Base-by-base conservation (phyloP, 495 filamentous ascomycete genomes). In the Hypoxylon rickii region DNA sequence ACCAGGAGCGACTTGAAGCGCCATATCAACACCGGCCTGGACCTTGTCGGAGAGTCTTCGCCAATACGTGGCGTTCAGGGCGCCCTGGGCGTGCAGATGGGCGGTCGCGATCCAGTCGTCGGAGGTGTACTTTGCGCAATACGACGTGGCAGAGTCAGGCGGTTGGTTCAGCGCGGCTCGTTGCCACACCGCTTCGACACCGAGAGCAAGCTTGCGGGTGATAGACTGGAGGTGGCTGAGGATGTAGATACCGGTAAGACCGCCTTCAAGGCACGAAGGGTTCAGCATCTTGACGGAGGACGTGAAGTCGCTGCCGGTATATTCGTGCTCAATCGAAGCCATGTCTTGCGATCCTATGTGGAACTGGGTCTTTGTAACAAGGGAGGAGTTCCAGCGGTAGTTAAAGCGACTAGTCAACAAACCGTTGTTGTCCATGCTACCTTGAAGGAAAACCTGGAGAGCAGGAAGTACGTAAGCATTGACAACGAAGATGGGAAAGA, bases 41-140 rank as follows among this genome's bases (percentile, higher is more conserved):
- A 99, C 90, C 68, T 90, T 90, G 47, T 97, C 94, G n/a, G 90
- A 91, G 63, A 99, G 74, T 64, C 82, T 86, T 60, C 88, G 84
- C 95, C 95, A 99, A 82, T 93, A 99, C 4, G 91, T 91, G n/a
- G 91, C 86, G 63, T 87, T 89, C 44, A 99, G 72, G 38, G 85
- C 89, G 36, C 93, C 90, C 71, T 90, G 87, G 31, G 86, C 84
- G 67, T 95, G 86, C 20, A 96, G 69, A 65, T 96, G 91, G 59
- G 86, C 88, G 45, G 85, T 92, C 18, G 88, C 93, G 65, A 96
- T 86, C 91, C 92, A 99, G 62, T 96, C 90, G 18, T 83, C 78
- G 15, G 88, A 80, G 78, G 89, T 93, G 77, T 97, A 99, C 68
- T 87, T 85, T 55, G 86, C 93, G 63, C 83, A 87, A 73, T 97